Conservation (phyloP, 129 eudicot genomes). For the Arctium minus region DNA sequence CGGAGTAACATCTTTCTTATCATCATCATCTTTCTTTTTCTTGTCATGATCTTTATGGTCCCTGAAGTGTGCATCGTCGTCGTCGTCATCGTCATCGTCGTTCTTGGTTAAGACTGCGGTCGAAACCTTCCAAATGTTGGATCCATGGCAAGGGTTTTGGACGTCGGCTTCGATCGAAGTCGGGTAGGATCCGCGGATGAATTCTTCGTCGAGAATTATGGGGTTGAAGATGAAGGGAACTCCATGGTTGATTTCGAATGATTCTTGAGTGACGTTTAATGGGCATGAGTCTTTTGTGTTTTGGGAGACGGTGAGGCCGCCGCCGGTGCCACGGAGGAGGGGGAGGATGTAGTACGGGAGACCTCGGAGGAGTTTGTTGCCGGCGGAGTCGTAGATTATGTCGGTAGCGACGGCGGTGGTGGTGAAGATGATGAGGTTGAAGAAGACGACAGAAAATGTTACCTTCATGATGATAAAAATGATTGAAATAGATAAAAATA, state of each 20-base stretch:
- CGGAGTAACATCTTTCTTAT: background rate
- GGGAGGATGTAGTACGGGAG: constrained; percentile 31
- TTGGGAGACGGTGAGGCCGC: constrained; percentile 21
- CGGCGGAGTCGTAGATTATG: constrained; percentile 24
- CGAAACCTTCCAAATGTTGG: constrained; percentile 14
- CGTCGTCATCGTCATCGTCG: background rate
- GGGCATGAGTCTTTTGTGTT: constrained; percentile 20
- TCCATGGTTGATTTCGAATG: constrained; percentile 23
- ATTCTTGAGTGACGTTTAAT: constrained; percentile 22
- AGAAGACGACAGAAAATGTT: background rate
- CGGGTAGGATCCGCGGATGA: constrained; percentile 23
- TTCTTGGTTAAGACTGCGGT: background rate
- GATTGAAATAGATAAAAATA: background rate
- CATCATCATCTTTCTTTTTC: background rate
- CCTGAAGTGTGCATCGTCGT: background rate
- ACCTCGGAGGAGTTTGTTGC: constrained; percentile 22
- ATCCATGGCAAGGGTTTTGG: constrained; percentile 13
- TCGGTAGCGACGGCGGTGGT: background rate
- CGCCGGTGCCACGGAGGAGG: constrained; percentile 33
- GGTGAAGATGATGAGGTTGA: constrained; percentile 2
- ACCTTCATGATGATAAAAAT: constrained; percentile 2
- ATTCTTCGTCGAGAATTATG: constrained; percentile 22
- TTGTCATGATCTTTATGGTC: background rate
- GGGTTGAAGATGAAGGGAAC: constrained; percentile 29
- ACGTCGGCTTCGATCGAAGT: constrained; percentile 13